Base-by-base conservation (phyloP, 345 rosid species). In the Gossypium ekmanianum region DNA sequence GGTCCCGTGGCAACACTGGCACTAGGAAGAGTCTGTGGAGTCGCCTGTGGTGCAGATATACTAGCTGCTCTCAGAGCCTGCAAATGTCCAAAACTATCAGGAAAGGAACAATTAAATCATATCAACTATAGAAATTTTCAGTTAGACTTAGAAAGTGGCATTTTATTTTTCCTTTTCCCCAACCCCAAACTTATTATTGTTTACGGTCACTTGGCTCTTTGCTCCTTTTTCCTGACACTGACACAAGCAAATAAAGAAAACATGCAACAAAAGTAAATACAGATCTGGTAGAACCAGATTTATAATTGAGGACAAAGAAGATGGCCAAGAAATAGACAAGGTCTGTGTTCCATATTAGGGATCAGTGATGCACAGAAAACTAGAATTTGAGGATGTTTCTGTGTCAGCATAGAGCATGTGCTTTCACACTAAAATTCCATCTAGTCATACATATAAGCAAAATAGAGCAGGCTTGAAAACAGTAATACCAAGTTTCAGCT, bases 1-100 rank as follows among this genome's bases (percentile, higher is more conserved):
- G 97, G 93, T 72, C 96, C 98, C 0, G 92, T 84, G 66, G 99
- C 91, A 51, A 87, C 88, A 26, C 74, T 84, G 50, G 84, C 89
- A 77, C 87, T 85, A 9, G 94, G 84, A 69, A 81, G 82, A n/a
- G 82, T 81, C 85, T 92, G 94, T 47, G 79, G 89, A 65, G 84
- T 79, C 79, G 84, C 89, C 85, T 89, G 98, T 16, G 93, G 85
- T 20, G 90, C 78, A 55, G 97, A 82, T 65, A 88, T 87, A 71
- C 83, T 83, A 74, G 81, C 87, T 55, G 90, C 86, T 82, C 93
- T 88, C 52, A 89, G 78, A 4, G 88, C 88, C 98, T 95, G 83
- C 78, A 78, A 22, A 61, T 47, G 51, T 9, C 55, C 2, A 20
- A 45, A 12, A 10, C 20, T 12, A 56, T 71, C 18, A 71, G 34